Percentiles rank a stretch among this genome's conserved stretches.
phyloP scores from a whole-genome alignment of 768 basidiomycete genomes.

The Lactarius pseudohatsudake region DNA sequence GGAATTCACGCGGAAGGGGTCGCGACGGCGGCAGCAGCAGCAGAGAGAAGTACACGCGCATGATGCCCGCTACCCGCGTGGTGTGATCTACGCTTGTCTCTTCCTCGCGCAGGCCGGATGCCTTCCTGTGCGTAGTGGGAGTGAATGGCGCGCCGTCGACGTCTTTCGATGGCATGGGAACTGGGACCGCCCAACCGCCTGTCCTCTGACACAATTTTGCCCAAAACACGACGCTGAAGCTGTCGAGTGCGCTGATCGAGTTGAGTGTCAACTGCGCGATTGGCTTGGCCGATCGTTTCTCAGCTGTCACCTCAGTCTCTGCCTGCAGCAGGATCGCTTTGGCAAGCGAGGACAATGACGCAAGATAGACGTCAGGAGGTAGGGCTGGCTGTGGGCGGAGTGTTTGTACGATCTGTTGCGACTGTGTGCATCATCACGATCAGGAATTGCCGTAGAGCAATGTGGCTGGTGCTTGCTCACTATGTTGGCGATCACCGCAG shows the following conservation, averaged over 20 bases:
- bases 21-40: conserved; percentile 42
- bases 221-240: conserved; percentile 76
- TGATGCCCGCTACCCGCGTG: conserved; percentile 68
- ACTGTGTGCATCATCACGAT: conserved; percentile 32
- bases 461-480: conserved; percentile 42
- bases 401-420: conserved; percentile 45
- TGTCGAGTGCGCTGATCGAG: conserved; percentile 53
- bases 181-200: conserved; percentile 85
- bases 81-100: conserved; percentile 65
- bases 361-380: conserved; percentile 55
- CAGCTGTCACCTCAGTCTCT: conserved; percentile 89
- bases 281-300: conserved; percentile 80
- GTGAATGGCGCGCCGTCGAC: conserved; percentile 50
- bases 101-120: conserved; percentile 56
- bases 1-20: conserved; percentile 55
- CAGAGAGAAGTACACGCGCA: conserved; percentile 86
- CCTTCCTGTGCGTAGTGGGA: conserved; percentile 45
- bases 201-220: conserved; percentile 82
- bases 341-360: conserved; percentile 82
- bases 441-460: conserved; percentile 26
- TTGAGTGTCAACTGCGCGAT: conserved; percentile 75
- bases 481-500: conserved; percentile 57
- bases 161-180: conserved; percentile 53
- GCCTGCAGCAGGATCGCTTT: conserved; percentile 90
- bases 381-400: conserved; percentile 37